Percentiles rank a stretch among this genome's conserved stretches.
Conservation (phyloP, 192 early-diverging fungal genomes). For the Coemansia sp. region DNA sequence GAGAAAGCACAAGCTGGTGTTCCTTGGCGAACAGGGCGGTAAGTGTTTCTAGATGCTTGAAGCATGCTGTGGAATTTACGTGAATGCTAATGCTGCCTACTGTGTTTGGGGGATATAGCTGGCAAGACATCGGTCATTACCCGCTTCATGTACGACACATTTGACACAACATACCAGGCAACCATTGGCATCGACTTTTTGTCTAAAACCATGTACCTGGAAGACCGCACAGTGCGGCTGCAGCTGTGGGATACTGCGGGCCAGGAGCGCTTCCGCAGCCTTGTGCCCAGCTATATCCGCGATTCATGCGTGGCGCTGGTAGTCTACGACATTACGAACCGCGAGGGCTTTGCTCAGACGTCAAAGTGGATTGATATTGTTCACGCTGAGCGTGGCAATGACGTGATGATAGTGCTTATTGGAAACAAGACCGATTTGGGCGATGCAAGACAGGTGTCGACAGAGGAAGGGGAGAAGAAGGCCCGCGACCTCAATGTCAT, state of each 20-base stretch:
- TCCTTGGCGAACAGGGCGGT: conserved; percentile 99
- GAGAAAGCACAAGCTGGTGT: conserved; percentile 97
- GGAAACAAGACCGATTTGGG: conserved; percentile 99
- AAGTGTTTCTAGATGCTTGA: conserved; percentile 26
- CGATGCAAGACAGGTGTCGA: conserved; percentile 91
- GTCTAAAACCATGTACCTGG: conserved; percentile 99
- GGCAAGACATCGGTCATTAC: conserved; percentile 99
- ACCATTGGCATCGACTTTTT: conserved; percentile 99
- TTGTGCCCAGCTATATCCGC: conserved; percentile 98
- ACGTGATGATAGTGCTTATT: conserved; percentile 97
- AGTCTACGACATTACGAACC: conserved; percentile 96
- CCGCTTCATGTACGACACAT: conserved; percentile 99
- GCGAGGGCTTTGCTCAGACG: conserved; percentile 95
- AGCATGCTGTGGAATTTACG: background rate
- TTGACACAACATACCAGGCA: conserved; percentile 96
- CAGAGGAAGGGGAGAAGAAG: conserved; percentile 97
- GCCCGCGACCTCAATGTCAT: conserved; percentile 95
- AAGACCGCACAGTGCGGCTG: conserved; percentile 95
- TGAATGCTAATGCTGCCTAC: background rate
- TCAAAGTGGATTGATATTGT: conserved; percentile 99
- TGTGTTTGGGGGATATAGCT: conserved; percentile 55
- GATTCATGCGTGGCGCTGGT: conserved; percentile 98
- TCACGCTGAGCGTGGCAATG: conserved; percentile 93
- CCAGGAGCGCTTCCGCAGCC: conserved; percentile 95
- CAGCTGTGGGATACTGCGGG: conserved; percentile 99